These are phyloP conservation scores for Ophiostoma montium DNA, from an alignment of 2,329 filamentous ascomycete genomes.

Conservation along the genomic window DNA sequence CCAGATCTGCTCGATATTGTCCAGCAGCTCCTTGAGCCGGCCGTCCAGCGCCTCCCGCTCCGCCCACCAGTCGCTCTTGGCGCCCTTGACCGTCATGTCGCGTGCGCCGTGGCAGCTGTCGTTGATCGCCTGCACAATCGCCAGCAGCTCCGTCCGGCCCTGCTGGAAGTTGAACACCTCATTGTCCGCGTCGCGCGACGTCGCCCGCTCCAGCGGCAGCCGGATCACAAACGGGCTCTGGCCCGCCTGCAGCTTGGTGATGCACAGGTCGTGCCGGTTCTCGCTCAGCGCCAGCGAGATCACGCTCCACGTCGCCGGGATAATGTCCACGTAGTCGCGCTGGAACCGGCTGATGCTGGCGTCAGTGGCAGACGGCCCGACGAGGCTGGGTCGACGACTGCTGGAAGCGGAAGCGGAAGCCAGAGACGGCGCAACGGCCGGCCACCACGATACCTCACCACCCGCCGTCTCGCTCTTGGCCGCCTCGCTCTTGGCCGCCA, in stretches of 20 bases:
- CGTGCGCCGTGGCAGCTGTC: conserved; percentile 62
- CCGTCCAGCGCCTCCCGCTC: conserved; percentile 68
- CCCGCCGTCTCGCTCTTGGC: too few species aligned
- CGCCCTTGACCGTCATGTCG: conserved; percentile 58
- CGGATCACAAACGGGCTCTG: conserved; percentile 74
- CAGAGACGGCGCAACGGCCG: conserved; percentile 20
- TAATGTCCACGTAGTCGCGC: conserved; percentile 67
- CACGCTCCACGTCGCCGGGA: conserved; percentile 72
- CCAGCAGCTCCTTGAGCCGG: conserved; percentile 62
- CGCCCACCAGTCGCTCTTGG: conserved; percentile 78
- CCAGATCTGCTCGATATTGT: conserved; percentile 86
- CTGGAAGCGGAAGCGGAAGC: too few species aligned
- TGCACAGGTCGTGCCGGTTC: conserved; percentile 67
- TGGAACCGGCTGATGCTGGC: conserved; percentile 52
- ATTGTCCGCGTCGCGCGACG: conserved; percentile 50
- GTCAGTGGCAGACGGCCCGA: not conserved
- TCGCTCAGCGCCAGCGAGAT: conserved; percentile 77
- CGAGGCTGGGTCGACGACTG: too few species aligned
- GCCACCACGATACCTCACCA: conserved; percentile 8
- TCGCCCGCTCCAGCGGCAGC: conserved; percentile 70
- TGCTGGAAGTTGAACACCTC: conserved; percentile 75
- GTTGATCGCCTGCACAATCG: conserved; percentile 73
- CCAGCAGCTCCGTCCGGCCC: conserved; percentile 63
- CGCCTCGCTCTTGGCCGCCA: conserved; percentile 19
- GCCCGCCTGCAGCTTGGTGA: conserved; percentile 68